Conservation (phyloP, 208 protist genomes). For the Novymonas esmeraldas region DNA sequence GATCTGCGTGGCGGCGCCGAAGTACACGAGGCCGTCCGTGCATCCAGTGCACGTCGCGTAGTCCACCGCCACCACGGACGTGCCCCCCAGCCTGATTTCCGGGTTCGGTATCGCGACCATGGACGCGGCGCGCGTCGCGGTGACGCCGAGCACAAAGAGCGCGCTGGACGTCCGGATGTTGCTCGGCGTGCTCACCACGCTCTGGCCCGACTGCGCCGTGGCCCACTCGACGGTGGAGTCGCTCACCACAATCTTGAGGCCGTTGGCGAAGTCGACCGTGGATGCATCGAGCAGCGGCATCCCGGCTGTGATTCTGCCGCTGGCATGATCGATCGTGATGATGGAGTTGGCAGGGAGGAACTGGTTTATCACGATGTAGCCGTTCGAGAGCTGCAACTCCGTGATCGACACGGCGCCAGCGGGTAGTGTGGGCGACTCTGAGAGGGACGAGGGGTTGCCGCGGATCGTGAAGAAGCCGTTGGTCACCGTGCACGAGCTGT, state of each 20-base stretch:
- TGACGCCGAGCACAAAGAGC: slow-evolving; percentile 4
- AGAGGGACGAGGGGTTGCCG: neutral
- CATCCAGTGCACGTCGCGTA: slow-evolving; percentile 11
- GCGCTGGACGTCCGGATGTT: slow-evolving; percentile 7
- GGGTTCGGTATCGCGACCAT: neutral
- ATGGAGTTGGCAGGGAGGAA: slow-evolving; percentile 1
- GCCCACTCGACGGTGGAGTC: slow-evolving; percentile 5
- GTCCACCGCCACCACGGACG: slow-evolving; percentile 1
- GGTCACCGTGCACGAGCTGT: neutral
- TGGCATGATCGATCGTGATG: neutral
- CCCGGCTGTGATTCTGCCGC: neutral
- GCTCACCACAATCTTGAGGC: slow-evolving; percentile 1
- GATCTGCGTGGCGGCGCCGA: neutral
- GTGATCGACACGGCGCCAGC: neutral
- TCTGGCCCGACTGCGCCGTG: neutral
- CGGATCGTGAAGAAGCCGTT: neutral
- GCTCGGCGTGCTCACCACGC: neutral
- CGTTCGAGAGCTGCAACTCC: neutral
- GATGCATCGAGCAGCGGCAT: slow-evolving; percentile 2
- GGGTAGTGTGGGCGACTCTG: slow-evolving; percentile 1
- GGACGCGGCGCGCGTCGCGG: neutral
- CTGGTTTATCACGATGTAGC: slow-evolving; percentile 1
- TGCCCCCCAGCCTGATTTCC: neutral
- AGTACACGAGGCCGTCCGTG: slow-evolving; percentile 3
- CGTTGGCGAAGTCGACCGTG: neutral